phyloP scores from a whole-genome alignment of 768 basidiomycete species.

The Filobasidium floriforme region DNA sequence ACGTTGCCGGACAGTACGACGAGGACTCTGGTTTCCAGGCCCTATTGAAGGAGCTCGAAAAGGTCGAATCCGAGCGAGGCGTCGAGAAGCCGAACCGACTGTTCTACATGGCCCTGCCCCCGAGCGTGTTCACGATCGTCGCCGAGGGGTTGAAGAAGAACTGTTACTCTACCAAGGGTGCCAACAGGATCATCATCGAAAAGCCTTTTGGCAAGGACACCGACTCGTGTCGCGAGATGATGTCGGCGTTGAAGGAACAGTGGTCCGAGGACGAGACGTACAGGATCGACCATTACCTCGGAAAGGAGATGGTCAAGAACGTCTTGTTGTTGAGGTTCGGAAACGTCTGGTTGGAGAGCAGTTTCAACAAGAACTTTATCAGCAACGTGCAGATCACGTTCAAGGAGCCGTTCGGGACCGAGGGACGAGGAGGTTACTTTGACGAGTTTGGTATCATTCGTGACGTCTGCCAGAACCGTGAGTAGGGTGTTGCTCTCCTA shows the following conservation, averaged over 20 bases:
- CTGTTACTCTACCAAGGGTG: conserved; percentile 64
- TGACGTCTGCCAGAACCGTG: conserved; percentile 95
- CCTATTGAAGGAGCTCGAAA: conserved; percentile 66
- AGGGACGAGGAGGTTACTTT: conserved; percentile 99
- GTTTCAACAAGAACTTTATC: conserved; percentile 94
- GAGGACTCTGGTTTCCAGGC: conserved; percentile 67
- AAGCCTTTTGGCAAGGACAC: conserved; percentile 98
- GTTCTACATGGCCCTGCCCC: conserved; percentile 92
- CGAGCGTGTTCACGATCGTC: conserved; percentile 90
- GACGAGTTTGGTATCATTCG: conserved; percentile 99
- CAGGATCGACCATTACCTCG: conserved; percentile 98
- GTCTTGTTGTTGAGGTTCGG: conserved; percentile 90
- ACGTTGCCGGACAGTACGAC: conserved; percentile 84
- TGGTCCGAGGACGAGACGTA: conserved; percentile 98
- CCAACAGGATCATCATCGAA: conserved; percentile 91
- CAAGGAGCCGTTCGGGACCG: conserved; percentile 98
- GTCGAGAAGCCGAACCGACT: conserved; percentile 58
- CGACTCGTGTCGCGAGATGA: conserved; percentile 69
- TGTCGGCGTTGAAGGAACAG: conserved; percentile 68
- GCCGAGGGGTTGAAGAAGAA: conserved; percentile 71
- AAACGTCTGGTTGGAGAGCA: conserved; percentile 77
- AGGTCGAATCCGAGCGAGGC: conserved; percentile 60
- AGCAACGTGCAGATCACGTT: conserved; percentile 97
- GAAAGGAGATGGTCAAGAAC: conserved; percentile 99
- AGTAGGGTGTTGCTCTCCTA: conserved; percentile 45